A percentile compares a stretch with the other conserved stretches of the same genome.
phyloP scores from a whole-genome alignment of 192 early-diverging fungal species.

The Backusella westeae region DNA sequence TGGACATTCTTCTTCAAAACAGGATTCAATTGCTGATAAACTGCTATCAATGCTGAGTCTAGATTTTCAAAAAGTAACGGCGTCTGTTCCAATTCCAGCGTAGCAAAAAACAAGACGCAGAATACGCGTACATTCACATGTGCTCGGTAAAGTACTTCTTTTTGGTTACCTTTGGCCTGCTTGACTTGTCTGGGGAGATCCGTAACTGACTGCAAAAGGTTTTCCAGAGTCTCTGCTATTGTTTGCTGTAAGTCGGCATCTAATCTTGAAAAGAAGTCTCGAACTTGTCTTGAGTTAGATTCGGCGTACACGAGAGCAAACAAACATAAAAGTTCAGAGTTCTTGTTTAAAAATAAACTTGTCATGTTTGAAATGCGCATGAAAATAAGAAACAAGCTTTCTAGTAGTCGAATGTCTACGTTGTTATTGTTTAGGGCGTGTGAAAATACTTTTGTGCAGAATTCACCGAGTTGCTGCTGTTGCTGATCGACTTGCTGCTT shows the following conservation, averaged over 20 bases:
- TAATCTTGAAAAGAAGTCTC: neutral
- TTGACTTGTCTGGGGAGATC: neutral
- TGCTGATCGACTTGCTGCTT: neutral
- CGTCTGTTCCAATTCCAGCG: neutral
- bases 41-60: neutral
- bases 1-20: neutral
- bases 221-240: neutral
- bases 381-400: constrained; percentile 1
- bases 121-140: constrained; percentile 7
- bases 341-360: neutral
- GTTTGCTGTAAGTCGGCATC: neutral
- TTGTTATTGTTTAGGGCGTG: neutral
- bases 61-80: neutral
- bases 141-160: neutral
- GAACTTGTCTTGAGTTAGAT: constrained; percentile 7
- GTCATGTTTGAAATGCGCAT: neutral
- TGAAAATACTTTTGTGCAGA: constrained; percentile 2
- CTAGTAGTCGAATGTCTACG: neutral
- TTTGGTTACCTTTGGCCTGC: neutral
- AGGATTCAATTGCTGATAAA: neutral
- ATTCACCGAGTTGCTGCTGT: neutral
- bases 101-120: neutral
- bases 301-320: constrained; percentile 6
- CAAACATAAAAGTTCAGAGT: neutral
- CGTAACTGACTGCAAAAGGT: neutral